Percentiles rank a stretch among this genome's conserved stretches.
Conservation (phyloP, 208 protist genomes). For the Crithidia thermophila region DNA sequence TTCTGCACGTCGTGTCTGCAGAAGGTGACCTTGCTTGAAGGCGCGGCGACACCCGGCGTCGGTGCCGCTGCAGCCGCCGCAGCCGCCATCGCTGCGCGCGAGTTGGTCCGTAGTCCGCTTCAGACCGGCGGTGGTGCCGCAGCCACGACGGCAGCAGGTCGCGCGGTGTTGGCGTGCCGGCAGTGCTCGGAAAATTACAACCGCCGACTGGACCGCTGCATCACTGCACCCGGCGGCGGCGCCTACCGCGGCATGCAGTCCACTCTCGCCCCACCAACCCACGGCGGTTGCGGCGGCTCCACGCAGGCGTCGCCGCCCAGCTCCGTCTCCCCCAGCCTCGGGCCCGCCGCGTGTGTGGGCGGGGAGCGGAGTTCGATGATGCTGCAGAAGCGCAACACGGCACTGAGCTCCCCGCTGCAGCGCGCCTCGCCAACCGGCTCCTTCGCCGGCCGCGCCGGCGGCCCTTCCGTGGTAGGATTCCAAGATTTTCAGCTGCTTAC, state of each 20-base stretch:
- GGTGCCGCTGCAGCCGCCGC: neutral
- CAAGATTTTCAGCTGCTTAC: slow-evolving; percentile 90
- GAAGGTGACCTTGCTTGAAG: slow-evolving; percentile 24
- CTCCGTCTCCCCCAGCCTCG: neutral
- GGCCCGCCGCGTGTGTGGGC: slow-evolving; percentile 9
- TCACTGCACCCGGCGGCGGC: slow-evolving; percentile 25
- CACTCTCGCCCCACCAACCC: slow-evolving; percentile 1
- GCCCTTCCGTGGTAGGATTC: slow-evolving; percentile 39
- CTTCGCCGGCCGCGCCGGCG: slow-evolving; percentile 1
- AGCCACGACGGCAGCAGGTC: slow-evolving; percentile 4
- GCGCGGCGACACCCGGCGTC: neutral
- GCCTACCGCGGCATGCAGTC: slow-evolving; percentile 36
- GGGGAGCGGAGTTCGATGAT: slow-evolving; percentile 22
- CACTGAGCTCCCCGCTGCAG: slow-evolving; percentile 1
- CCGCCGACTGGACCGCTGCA: slow-evolving; percentile 41
- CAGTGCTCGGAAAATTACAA: slow-evolving; percentile 73
- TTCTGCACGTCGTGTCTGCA: slow-evolving; percentile 69
- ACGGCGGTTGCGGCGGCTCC: neutral
- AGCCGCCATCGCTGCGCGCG: neutral
- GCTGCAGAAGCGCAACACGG: slow-evolving; percentile 16
- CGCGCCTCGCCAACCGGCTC: neutral
- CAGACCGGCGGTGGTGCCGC: neutral
- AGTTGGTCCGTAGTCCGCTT: neutral
- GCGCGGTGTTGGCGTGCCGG: slow-evolving; percentile 40
- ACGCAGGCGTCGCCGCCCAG: neutral